phyloP scores from a whole-genome alignment of 306 rosid genomes.

The Gastrolobium bilobum region DNA sequence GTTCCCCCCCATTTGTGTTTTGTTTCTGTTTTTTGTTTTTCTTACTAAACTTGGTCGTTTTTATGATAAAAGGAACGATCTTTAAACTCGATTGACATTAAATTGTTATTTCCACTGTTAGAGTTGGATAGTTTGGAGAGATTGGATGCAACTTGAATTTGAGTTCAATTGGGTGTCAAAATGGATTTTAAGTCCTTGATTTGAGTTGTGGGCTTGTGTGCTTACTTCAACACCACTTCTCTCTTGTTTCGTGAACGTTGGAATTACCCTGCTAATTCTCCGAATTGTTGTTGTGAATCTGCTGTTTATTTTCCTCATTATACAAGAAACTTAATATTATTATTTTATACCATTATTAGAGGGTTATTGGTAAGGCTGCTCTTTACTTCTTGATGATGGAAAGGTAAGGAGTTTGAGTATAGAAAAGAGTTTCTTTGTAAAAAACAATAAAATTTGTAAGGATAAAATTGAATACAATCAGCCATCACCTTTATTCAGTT shows the following conservation, averaged over 20 bases:
- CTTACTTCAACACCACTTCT: neutral
- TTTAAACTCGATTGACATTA: neutral
- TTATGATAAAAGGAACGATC: neutral
- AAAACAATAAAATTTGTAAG: no score
- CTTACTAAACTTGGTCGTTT: slow-evolving; percentile 16
- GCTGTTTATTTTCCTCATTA: slow-evolving; percentile 3
- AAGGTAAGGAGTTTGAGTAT: no score
- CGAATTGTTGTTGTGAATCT: neutral
- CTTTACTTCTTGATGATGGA: no score
- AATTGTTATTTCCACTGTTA: neutral
- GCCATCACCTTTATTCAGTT: no score
- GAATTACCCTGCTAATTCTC: neutral
- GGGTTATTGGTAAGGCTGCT: no score
- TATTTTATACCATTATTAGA: neutral
- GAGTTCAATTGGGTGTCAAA: slow-evolving; percentile 3
- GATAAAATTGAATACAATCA: no score
- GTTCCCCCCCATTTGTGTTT: neutral
- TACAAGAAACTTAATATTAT: slow-evolving; percentile 6
- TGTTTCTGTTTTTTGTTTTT: neutral
- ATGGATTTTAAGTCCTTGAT: neutral
- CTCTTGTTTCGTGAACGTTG: neutral
- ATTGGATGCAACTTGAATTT: neutral
- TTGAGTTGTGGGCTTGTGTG: slow-evolving; percentile 2
- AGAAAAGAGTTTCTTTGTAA: no score
- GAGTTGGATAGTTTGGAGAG: neutral